Evolutionary conservation across 1,139 yeast species (phyloP).

Genomic region (Debaryomyces nepalensis): DNA sequence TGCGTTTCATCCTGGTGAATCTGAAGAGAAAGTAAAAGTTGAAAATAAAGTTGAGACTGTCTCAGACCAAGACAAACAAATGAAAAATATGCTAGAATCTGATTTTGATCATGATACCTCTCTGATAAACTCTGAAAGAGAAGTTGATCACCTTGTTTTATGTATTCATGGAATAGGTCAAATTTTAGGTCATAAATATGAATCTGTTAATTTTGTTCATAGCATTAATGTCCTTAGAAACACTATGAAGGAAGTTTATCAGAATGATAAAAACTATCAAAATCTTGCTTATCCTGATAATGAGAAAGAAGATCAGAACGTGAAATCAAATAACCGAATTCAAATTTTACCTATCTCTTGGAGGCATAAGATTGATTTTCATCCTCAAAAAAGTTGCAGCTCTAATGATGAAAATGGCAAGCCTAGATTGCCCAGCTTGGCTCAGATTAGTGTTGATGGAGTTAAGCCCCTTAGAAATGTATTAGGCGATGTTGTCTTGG

Average conservation of each 20-base stretch:
- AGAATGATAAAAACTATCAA: constrained; percentile 48
- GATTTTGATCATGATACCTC: constrained; percentile 53
- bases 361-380: constrained; percentile 72
- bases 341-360: constrained; percentile 82
- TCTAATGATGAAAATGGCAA: constrained; percentile 33
- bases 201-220: constrained; percentile 85
- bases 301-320: constrained; percentile 22
- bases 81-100: constrained; percentile 53
- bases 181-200: constrained; percentile 76
- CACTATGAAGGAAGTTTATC: constrained; percentile 61
- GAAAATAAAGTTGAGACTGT: constrained; percentile 20
- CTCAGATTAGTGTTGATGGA: constrained; percentile 80
- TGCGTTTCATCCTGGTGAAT: constrained; percentile 21
- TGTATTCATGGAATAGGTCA: constrained; percentile 97
- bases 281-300: constrained; percentile 38
- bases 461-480: constrained; percentile 76
- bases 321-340: constrained; percentile 54
- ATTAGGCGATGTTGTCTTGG: constrained; percentile 85
- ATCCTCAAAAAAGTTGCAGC: constrained; percentile 47
- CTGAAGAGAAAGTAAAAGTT: constrained; percentile 18
- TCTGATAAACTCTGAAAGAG: constrained; percentile 45
- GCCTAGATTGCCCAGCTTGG: constrained; percentile 61
- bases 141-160: constrained; percentile 77
- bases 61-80: constrained; percentile 27
- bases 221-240: constrained; percentile 74